Evolutionary conservation across 352 stramenopile genomes (phyloP).

Genomic region (Globisporangium emineosum): DNA sequence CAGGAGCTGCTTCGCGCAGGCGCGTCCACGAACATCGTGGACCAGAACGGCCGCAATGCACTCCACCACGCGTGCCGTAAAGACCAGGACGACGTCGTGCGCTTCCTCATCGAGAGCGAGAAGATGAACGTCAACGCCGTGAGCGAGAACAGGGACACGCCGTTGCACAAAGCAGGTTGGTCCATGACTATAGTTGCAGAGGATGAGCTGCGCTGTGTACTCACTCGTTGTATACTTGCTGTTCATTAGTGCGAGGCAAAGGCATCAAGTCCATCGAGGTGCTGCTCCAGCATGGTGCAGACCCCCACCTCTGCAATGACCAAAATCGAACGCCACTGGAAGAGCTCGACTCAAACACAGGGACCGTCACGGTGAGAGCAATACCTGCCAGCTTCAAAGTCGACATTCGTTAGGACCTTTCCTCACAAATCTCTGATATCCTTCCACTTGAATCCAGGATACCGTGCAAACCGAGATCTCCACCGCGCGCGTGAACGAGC

Average conservation of each 20-base stretch:
- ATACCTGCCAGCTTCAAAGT: too few relatives aligned
- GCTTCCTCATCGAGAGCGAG: constrained; percentile 39
- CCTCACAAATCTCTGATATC: background rate
- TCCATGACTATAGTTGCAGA: background rate
- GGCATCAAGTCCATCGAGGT: constrained; percentile 54
- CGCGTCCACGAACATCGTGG: constrained; percentile 30
- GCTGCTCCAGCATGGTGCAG: constrained; percentile 56
- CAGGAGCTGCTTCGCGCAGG: constrained; percentile 53
- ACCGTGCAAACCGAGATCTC: constrained; percentile 13
- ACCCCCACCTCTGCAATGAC: constrained; percentile 60
- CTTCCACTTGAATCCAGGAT: constrained; percentile 4
- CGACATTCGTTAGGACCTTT: background rate
- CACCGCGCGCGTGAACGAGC: constrained; percentile 15
- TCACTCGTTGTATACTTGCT: background rate
- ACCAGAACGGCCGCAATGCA: constrained; percentile 63
- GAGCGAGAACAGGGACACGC: constrained; percentile 73
- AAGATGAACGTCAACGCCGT: constrained; percentile 56
- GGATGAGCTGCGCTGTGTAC: background rate
- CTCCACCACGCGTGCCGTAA: constrained; percentile 77
- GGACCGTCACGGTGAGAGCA: constrained; percentile 27
- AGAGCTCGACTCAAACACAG: constrained; percentile 39
- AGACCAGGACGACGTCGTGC: constrained; percentile 62
- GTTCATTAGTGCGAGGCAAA: constrained; percentile 33
- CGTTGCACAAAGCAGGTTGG: constrained; percentile 76
- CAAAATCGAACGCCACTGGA: constrained; percentile 68